Evolutionary conservation across 2,329 filamentous ascomycete species (phyloP).

Genomic region (Phoma herbarum): DNA sequence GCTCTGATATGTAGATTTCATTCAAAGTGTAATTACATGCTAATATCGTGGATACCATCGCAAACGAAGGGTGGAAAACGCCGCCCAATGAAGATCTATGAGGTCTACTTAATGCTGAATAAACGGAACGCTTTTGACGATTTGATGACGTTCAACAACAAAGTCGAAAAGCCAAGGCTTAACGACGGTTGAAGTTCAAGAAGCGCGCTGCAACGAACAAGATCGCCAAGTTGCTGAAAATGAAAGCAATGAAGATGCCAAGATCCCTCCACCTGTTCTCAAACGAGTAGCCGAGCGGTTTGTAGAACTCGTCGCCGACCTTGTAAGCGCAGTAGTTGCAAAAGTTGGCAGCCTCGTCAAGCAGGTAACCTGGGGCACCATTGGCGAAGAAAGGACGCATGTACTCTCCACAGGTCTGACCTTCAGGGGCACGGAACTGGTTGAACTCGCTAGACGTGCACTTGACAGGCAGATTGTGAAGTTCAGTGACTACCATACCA

Average conservation of each 20-base stretch:
- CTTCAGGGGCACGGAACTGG: slow-evolving; percentile 70
- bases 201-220: slow-evolving; percentile 65
- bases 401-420: slow-evolving; percentile 77
- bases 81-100: slow-evolving; percentile 27
- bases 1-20: neutral
- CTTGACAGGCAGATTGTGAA: slow-evolving; percentile 70
- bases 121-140: slow-evolving; percentile 7
- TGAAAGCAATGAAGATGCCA: slow-evolving; percentile 79
- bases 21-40: slow-evolving; percentile 10
- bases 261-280: slow-evolving; percentile 80
- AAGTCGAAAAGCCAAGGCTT: slow-evolving; percentile 10
- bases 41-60: neutral
- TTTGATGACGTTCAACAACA: neutral
- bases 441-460: slow-evolving; percentile 72
- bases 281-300: slow-evolving; percentile 71
- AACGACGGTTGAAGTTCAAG: slow-evolving; percentile 57
- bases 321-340: slow-evolving; percentile 87
- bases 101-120: slow-evolving; percentile 15
- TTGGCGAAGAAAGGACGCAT: slow-evolving; percentile 73
- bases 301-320: slow-evolving; percentile 82
- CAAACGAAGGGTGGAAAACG: slow-evolving; percentile 10
- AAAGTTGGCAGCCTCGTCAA: slow-evolving; percentile 68
- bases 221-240: slow-evolving; percentile 77
- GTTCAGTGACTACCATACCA: slow-evolving; percentile 80
- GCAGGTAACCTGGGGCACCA: slow-evolving; percentile 77